A percentile compares a stretch with the other conserved stretches of the same genome.
Conservation (phyloP, 164 flowering plant genomes). For the Magnolia officinalis region DNA sequence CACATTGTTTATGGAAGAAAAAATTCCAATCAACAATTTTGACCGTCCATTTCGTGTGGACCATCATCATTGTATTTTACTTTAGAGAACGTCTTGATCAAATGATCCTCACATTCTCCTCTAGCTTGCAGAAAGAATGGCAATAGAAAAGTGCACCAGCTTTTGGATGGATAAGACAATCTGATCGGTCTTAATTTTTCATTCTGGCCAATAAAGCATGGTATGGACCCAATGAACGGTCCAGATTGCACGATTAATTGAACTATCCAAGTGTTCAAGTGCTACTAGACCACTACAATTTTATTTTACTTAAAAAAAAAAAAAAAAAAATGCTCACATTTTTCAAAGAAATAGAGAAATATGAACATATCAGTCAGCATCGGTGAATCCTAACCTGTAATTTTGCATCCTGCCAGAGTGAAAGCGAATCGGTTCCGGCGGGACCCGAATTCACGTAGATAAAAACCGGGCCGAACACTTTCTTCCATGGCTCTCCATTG, state of each 20-base stretch:
- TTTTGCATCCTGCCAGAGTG: conserved; percentile 77
- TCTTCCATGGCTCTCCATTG: conserved; percentile 81
- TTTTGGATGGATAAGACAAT: too few relatives aligned
- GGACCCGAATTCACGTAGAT: conserved; percentile 59
- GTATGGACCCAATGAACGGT: neutral
- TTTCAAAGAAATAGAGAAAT: neutral
- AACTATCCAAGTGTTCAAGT: neutral
- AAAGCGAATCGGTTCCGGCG: conserved; percentile 25
- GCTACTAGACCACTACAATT: neutral
- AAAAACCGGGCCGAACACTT: conserved; percentile 90
- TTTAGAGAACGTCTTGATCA: too few relatives aligned
- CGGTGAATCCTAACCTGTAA: conserved; percentile 38
- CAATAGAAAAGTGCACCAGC: too few relatives aligned
- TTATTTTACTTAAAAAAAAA: too few relatives aligned
- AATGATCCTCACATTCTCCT: too few relatives aligned
- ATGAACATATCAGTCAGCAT: neutral
- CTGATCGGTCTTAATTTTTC: too few relatives aligned
- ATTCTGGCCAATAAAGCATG: neutral
- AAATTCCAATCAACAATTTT: too few relatives aligned
- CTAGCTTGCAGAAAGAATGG: too few relatives aligned
- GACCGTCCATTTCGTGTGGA: too few relatives aligned
- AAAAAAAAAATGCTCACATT: neutral
- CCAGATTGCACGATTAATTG: neutral
- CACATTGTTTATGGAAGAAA: too few relatives aligned
- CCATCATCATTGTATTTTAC: too few relatives aligned